Conservation (phyloP, 2,329 filamentous ascomycete species). For the Penicillium sclerotigenum region DNA sequence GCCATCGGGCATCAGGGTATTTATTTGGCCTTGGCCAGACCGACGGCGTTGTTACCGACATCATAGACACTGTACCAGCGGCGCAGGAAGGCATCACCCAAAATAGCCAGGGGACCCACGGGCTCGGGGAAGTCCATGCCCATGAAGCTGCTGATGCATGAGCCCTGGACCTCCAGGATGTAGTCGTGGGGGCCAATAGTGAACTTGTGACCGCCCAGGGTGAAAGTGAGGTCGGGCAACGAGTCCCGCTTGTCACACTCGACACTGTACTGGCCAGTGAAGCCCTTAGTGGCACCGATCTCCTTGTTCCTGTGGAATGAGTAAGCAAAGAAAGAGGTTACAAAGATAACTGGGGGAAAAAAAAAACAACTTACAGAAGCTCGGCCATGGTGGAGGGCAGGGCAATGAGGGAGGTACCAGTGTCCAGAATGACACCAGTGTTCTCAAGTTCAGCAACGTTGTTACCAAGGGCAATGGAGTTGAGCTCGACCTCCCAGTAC, state of each 20-base stretch:
- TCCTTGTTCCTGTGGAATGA: constrained; percentile 68
- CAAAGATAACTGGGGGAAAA: not conserved
- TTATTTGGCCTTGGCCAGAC: constrained; percentile 80
- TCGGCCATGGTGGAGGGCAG: constrained; percentile 88
- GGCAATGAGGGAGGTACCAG: constrained; percentile 94
- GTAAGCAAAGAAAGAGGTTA: constrained; percentile 9
- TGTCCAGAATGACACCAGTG: constrained; percentile 96
- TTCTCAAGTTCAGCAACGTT: constrained; percentile 84
- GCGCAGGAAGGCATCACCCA: constrained; percentile 65
- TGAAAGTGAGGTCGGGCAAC: constrained; percentile 90
- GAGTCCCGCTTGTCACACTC: constrained; percentile 80
- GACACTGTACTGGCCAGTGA: constrained; percentile 92
- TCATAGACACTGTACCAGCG: constrained; percentile 87
- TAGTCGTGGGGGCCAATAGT: constrained; percentile 86
- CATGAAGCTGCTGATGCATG: constrained; percentile 96
- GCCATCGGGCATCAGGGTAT: constrained; percentile 9
- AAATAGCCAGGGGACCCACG: constrained; percentile 86
- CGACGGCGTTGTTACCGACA: constrained; percentile 81
- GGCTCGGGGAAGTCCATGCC: constrained; percentile 88
- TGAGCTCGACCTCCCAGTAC: constrained; percentile 98
- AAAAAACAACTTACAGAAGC: constrained; percentile 61
- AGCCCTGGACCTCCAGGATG: constrained; percentile 90
- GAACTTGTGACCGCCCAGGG: constrained; percentile 87
- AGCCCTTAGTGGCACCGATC: constrained; percentile 97
- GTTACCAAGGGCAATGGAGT: constrained; percentile 84